Percentiles rank a stretch among this genome's conserved stretches.
phyloP scores from a whole-genome alignment of 768 basidiomycete species.

The Pleurotus pulmonarius region DNA sequence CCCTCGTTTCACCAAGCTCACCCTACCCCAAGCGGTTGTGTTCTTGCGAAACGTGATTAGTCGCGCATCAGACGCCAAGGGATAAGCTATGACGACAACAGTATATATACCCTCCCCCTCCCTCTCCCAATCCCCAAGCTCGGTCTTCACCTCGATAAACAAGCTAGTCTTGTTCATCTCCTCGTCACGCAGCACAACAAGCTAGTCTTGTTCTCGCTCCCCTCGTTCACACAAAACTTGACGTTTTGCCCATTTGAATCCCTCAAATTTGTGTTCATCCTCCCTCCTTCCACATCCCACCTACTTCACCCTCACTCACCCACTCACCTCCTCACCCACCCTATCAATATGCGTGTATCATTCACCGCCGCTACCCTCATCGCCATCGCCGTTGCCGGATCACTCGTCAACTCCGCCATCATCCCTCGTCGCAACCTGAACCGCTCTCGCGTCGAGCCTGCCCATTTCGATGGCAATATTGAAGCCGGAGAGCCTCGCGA shows the following conservation, averaged over 20 bases:
- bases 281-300: neutral
- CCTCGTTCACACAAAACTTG: slow-evolving; percentile 6
- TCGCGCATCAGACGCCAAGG: neutral
- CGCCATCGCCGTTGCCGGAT: slow-evolving; percentile 6
- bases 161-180: slow-evolving; percentile 8
- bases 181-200: slow-evolving; percentile 8
- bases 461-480: slow-evolving; percentile 2
- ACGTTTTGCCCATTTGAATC: slow-evolving; percentile 7
- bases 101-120: slow-evolving; percentile 1
- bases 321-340: neutral
- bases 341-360: slow-evolving; percentile 5
- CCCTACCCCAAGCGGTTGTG: slow-evolving; percentile 3
- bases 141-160: slow-evolving; percentile 9
- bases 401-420: slow-evolving; percentile 7
- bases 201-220: slow-evolving; percentile 8
- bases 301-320: neutral
- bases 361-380: slow-evolving; percentile 9
- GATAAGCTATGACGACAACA: neutral
- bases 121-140: slow-evolving; percentile 2
- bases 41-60: slow-evolving; percentile 1
- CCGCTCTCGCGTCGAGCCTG: slow-evolving; percentile 1
- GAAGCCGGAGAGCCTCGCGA: neutral
- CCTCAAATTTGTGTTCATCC: slow-evolving; percentile 6
- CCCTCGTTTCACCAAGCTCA: slow-evolving; percentile 7
- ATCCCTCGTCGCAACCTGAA: slow-evolving; percentile 5